A percentile compares a stretch with the other conserved stretches of the same genome.
These are phyloP conservation scores for Exophiala calicioides DNA, from an alignment of 2,329 filamentous ascomycete species.

Conservation along the genomic window DNA sequence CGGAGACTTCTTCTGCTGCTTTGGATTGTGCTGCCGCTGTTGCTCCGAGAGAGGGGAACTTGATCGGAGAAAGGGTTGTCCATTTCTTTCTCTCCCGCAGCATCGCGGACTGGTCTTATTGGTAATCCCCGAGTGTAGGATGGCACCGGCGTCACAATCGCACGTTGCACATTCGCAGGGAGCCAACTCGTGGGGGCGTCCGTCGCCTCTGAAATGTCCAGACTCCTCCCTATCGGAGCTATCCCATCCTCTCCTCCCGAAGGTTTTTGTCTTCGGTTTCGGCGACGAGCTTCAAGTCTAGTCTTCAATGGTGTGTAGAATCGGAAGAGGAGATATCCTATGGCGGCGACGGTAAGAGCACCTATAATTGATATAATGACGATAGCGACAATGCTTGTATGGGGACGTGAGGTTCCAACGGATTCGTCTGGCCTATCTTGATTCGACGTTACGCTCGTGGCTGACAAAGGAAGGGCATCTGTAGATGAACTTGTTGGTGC, in stretches of 20 bases:
- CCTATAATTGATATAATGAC: background rate
- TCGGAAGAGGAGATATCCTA: conserved; percentile 1
- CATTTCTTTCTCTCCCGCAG: background rate
- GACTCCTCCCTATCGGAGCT: background rate
- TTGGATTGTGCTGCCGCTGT: conserved; percentile 5
- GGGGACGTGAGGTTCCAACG: too few relatives aligned
- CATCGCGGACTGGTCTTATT: background rate
- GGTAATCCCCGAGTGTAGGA: background rate
- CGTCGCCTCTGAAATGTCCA: conserved; percentile 2
- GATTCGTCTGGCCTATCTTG: too few relatives aligned
- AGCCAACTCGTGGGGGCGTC: too few relatives aligned
- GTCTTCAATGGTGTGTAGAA: background rate
- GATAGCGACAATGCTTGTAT: background rate
- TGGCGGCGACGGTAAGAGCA: background rate
- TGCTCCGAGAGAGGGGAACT: conserved; percentile 4
- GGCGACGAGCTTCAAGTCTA: background rate
- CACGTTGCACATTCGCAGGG: too few relatives aligned
- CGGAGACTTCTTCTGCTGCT: background rate
- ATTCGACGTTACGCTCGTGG: too few relatives aligned
- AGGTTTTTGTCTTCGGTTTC: background rate
- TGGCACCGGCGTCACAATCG: too few relatives aligned
- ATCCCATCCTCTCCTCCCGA: background rate
- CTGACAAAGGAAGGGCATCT: too few relatives aligned
- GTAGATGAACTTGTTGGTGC: too few relatives aligned
- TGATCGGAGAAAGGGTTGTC: conserved; percentile 9